A percentile compares a stretch with the other conserved stretches of the same genome.
Conservation (phyloP, 306 rosid genomes). For the Vigna trinervia region DNA sequence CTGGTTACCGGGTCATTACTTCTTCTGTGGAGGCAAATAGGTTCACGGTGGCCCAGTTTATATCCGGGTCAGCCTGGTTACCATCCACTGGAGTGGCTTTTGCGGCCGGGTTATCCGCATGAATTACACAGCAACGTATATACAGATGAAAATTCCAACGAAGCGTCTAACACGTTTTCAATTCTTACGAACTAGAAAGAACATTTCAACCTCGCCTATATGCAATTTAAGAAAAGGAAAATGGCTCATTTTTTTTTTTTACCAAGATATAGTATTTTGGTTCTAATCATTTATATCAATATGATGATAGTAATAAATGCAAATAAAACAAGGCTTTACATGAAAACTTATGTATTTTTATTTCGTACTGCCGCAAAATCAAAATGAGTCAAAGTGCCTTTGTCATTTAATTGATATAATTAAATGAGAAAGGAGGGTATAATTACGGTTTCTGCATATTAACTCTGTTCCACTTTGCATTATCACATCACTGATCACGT, state of each 20-base stretch:
- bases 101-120: slow-evolving; percentile 67
- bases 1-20: slow-evolving; percentile 82
- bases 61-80: slow-evolving; percentile 84
- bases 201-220: neutral
- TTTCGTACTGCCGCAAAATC: neutral
- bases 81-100: slow-evolving; percentile 95
- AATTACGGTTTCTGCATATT: neutral
- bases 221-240: slow-evolving; percentile 7
- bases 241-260: slow-evolving; percentile 26
- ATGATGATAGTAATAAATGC: slow-evolving; percentile 26
- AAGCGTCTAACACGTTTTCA: neutral
- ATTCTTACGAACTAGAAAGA: too few relatives aligned
- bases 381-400: slow-evolving; percentile 11
- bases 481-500: slow-evolving; percentile 1
- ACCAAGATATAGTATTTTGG: slow-evolving; percentile 15
- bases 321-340: slow-evolving; percentile 9
- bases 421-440: neutral
- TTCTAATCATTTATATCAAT: neutral
- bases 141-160: slow-evolving; percentile 3
- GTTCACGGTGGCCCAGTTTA: slow-evolving; percentile 77
- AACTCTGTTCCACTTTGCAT: slow-evolving; percentile 14
- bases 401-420: neutral
- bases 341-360: neutral
- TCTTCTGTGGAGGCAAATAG: slow-evolving; percentile 66
- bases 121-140: slow-evolving; percentile 9